Conservation (phyloP, 2,329 filamentous ascomycete genomes). For the Chaetomiaceae sp. region DNA sequence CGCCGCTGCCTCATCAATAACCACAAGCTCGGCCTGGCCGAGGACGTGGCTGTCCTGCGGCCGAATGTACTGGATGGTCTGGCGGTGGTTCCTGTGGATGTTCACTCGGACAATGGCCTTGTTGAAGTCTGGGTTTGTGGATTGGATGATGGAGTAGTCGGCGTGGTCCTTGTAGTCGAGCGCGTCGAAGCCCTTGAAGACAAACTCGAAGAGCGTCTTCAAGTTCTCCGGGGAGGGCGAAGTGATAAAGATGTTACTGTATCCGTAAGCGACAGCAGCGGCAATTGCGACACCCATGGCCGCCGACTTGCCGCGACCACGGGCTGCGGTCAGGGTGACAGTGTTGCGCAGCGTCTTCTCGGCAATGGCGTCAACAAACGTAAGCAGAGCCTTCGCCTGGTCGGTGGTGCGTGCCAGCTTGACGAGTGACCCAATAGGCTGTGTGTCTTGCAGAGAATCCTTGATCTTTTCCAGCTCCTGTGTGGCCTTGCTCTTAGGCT, state of each 20-base stretch:
- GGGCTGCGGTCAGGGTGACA: conserved; percentile 84
- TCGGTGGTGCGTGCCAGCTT: conserved; percentile 86
- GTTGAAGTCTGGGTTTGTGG: conserved; percentile 97
- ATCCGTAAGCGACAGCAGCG: conserved; percentile 89
- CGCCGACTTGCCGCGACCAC: conserved; percentile 95
- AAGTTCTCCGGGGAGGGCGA: conserved; percentile 96
- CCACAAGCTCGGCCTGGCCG: conserved; percentile 88
- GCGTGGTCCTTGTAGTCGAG: conserved; percentile 90
- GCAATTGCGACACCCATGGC: conserved; percentile 92
- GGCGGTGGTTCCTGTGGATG: conserved; percentile 87
- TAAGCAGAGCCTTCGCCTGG: conserved; percentile 93
- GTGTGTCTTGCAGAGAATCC: conserved; percentile 76
- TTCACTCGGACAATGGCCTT: conserved; percentile 98
- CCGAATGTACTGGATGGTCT: conserved; percentile 98
- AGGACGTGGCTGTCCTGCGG: conserved; percentile 93
- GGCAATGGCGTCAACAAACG: conserved; percentile 91
- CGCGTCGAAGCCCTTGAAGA: conserved; percentile 97
- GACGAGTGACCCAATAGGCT: conserved; percentile 79
- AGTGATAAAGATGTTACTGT: conserved; percentile 99
- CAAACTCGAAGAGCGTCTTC: conserved; percentile 96
- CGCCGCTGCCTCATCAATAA: conserved; percentile 96
- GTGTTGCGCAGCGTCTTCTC: conserved; percentile 95
- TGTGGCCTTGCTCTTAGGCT: conserved; percentile 65
- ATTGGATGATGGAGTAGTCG: conserved; percentile 97
- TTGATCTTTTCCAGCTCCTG: conserved; percentile 82